Evolutionary conservation across 768 basidiomycete genomes (phyloP).

Genomic region (Neoboletus magnificus): DNA sequence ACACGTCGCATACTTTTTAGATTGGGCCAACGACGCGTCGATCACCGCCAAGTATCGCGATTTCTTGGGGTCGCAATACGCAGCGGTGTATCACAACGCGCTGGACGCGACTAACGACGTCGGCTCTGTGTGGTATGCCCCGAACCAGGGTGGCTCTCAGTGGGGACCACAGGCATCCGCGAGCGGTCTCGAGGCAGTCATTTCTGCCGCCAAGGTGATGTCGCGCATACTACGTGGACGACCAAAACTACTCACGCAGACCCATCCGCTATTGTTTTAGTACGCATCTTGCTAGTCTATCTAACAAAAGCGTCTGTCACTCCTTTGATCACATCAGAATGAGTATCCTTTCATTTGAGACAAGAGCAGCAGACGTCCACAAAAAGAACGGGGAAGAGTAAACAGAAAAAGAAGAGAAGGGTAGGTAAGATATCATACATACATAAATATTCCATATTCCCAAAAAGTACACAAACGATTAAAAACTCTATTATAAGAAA

Average conservation of each 20-base stretch:
- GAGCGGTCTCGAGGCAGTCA: slow-evolving; percentile 29
- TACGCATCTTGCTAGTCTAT: slow-evolving; percentile 15
- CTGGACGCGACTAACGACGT: slow-evolving; percentile 39
- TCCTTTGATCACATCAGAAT: not conserved
- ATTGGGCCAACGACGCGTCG: slow-evolving; percentile 39
- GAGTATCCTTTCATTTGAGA: slow-evolving; percentile 11
- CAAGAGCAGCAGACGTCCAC: slow-evolving; percentile 7
- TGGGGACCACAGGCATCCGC: slow-evolving; percentile 30
- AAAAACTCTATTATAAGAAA: slow-evolving; percentile 14
- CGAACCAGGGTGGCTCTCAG: slow-evolving; percentile 24
- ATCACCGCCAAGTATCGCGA: slow-evolving; percentile 41
- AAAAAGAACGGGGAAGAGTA: not conserved
- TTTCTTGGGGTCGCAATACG: slow-evolving; percentile 37
- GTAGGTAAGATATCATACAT: slow-evolving; percentile 31
- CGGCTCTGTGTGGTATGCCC: slow-evolving; percentile 36
- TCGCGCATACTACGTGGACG: not conserved
- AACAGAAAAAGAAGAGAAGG: slow-evolving; percentile 1
- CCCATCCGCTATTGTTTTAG: not conserved
- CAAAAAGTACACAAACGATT: not conserved
- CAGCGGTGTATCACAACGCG: slow-evolving; percentile 38
- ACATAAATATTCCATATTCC: slow-evolving; percentile 29
- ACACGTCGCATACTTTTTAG: slow-evolving; percentile 49
- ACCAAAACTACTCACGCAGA: not conserved
- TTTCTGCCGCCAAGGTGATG: slow-evolving; percentile 28
- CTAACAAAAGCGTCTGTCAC: not conserved